Conservation (phyloP, 306 rosid genomes). For the Cyclanthera cordifolia region DNA sequence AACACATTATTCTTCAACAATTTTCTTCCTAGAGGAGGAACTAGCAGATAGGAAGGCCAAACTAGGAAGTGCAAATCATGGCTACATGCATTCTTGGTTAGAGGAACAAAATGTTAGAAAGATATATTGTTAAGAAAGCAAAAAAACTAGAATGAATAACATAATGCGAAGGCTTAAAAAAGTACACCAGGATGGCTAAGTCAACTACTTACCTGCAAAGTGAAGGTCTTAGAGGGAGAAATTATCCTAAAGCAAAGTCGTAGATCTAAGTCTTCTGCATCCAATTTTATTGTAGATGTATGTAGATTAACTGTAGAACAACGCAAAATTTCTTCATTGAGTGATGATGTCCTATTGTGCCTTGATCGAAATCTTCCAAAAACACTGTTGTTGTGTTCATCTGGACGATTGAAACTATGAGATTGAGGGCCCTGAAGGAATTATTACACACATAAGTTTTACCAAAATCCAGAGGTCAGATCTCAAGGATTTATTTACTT, state of each 20-base stretch:
- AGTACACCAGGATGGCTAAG: not conserved
- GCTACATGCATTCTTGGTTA: not conserved
- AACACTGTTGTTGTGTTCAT: conserved; percentile 66
- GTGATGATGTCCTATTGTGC: conserved; percentile 49
- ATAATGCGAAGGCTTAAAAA: not conserved
- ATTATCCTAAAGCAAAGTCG: conserved; percentile 94
- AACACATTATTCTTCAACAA: too few species aligned
- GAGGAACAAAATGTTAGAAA: not conserved
- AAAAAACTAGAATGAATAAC: not conserved
- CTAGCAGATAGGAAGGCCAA: not conserved
- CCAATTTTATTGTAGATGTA: conserved; percentile 87
- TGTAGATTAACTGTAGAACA: conserved; percentile 59
- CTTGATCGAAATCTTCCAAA: conserved; percentile 83
- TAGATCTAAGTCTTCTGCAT: conserved; percentile 84
- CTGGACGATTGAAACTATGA: conserved; percentile 42
- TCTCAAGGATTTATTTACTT: conserved; percentile 1
- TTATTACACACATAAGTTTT: conserved; percentile 15
- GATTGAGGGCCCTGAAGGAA: conserved; percentile 53
- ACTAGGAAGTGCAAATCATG: not conserved
- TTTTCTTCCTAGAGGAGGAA: too few species aligned
- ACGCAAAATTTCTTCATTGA: conserved; percentile 58
- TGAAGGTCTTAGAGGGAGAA: conserved; percentile 71
- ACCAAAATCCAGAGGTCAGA: not conserved
- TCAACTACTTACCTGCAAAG: conserved; percentile 64
- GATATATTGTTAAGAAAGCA: not conserved